Evolutionary conservation across 2,329 filamentous ascomycete genomes (phyloP), one percentile per base, ranked within the genome.

Genomic region (Monosporascus sp.): DNA sequence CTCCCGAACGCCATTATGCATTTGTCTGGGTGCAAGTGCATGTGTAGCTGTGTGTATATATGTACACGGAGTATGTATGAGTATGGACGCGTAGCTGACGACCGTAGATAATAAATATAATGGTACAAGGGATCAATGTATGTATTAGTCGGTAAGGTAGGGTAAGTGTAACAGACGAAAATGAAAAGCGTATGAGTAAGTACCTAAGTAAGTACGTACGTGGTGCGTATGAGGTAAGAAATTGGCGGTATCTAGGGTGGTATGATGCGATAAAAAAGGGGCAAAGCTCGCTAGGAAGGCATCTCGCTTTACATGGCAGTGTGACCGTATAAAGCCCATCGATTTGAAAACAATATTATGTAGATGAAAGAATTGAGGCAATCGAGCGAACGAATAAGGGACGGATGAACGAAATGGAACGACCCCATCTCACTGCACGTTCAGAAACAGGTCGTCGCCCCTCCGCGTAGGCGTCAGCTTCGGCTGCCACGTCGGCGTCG

Each of bases 401-500:
- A 31, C 31, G 31, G 27, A n/a, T 47, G 36, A 25, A 39, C 45
- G 14, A 24, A 6, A 39, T 41, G 34, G 11, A 11, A 25, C 20
- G 20, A 14, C 11, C 41, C 17, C 4, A 31, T 22, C 45, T 65
- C 58, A 82, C 55, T 76, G 74, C 56, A 84, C 79, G 58, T 79
- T 78, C 59, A 84, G 62, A 58, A 80, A 85, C 54, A 89, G 63
- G 64, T 89, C 84, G 25, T 85, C 81, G 0, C 86, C 86, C 48
- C 82, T 76, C 55, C 84, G 72, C 52, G 82, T 84, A 3, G 86
- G 86, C 46, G 86, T 89, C 60, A 89, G 62, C 58, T 77, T 79
- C 3, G 85, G 85, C 59, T 83, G 74, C 83, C 84, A 86, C 1
- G 76, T 76, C 0, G 83, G 82, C 38, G 77, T 79, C 37, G 66